These are phyloP conservation scores for Phlebiopsis flavidoalba DNA, from an alignment of 768 basidiomycete genomes.

Conservation along the genomic window DNA sequence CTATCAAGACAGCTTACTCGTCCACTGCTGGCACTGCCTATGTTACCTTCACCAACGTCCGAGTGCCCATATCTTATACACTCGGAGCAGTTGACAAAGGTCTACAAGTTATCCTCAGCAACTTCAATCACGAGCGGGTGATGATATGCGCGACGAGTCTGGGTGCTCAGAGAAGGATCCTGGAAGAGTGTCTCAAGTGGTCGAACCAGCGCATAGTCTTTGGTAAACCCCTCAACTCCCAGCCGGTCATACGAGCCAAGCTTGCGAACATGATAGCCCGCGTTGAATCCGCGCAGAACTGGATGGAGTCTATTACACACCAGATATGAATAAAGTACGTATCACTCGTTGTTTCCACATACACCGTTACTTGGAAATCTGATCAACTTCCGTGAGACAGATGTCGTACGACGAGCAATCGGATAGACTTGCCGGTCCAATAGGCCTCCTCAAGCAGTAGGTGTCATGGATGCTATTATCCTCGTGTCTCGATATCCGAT, in stretches of 20 bases:
- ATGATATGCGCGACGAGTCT: conserved; percentile 73
- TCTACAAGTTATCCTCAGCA: conserved; percentile 75
- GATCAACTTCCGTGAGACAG: conserved; percentile 29
- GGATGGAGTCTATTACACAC: conserved; percentile 85
- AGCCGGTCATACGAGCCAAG: conserved; percentile 86
- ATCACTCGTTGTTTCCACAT: background rate
- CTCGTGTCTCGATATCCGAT: background rate
- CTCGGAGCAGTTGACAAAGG: conserved; percentile 86
- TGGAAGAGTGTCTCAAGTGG: conserved; percentile 96
- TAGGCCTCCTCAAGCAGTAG: conserved; percentile 85
- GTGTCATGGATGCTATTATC: conserved; percentile 20
- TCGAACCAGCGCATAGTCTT: conserved; percentile 85
- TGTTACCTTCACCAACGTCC: conserved; percentile 73
- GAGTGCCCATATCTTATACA: conserved; percentile 81
- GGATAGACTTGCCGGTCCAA: conserved; percentile 80
- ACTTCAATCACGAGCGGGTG: conserved; percentile 91
- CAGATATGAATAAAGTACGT: conserved; percentile 87
- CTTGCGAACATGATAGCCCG: conserved; percentile 88
- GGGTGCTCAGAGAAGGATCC: conserved; percentile 70
- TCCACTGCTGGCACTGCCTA: conserved; percentile 86
- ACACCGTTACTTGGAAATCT: conserved; percentile 6
- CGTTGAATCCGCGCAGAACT: conserved; percentile 79
- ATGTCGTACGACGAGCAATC: conserved; percentile 87
- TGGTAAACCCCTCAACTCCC: conserved; percentile 76
- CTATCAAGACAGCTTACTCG: conserved; percentile 92